These are phyloP conservation scores for Agaricus blazei DNA, from an alignment of 768 basidiomycete species.

Conservation along the genomic window DNA sequence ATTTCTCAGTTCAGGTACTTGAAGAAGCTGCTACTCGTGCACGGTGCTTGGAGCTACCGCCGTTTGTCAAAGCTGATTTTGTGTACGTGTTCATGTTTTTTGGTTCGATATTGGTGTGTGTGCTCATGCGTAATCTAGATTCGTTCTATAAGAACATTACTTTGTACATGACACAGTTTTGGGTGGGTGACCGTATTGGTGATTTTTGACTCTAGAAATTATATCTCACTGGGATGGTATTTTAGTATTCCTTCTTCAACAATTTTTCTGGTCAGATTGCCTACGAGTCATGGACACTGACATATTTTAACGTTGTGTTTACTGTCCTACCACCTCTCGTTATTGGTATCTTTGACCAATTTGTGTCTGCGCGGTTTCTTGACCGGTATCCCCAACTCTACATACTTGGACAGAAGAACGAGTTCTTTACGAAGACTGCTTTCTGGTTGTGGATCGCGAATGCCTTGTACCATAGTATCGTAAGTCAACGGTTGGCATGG, in stretches of 20 bases:
- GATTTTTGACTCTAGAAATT: neutral
- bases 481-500: slow-evolving; percentile 28
- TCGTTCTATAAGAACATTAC: slow-evolving; percentile 99
- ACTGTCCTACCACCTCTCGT: slow-evolving; percentile 95
- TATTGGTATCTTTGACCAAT: slow-evolving; percentile 97
- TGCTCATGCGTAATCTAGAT: slow-evolving; percentile 40
- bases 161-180: slow-evolving; percentile 98
- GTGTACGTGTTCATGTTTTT: slow-evolving; percentile 49
- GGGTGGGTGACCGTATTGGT: slow-evolving; percentile 47
- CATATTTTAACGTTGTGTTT: slow-evolving; percentile 94
- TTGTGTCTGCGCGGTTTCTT: slow-evolving; percentile 93
- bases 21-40: slow-evolving; percentile 92
- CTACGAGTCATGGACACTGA: slow-evolving; percentile 98
- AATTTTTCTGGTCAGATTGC: slow-evolving; percentile 99
- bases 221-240: neutral
- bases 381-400: slow-evolving; percentile 98
- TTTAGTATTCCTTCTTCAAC: slow-evolving; percentile 97
- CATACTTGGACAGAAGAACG: slow-evolving; percentile 88
- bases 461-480: slow-evolving; percentile 86
- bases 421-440: slow-evolving; percentile 84
- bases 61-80: slow-evolving; percentile 92
- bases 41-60: slow-evolving; percentile 98
- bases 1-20: slow-evolving; percentile 97
- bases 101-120: neutral
- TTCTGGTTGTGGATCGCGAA: slow-evolving; percentile 94